Evolutionary conservation across 352 stramenopile species (phyloP).

Genomic region (Albugo laibachii): DNA sequence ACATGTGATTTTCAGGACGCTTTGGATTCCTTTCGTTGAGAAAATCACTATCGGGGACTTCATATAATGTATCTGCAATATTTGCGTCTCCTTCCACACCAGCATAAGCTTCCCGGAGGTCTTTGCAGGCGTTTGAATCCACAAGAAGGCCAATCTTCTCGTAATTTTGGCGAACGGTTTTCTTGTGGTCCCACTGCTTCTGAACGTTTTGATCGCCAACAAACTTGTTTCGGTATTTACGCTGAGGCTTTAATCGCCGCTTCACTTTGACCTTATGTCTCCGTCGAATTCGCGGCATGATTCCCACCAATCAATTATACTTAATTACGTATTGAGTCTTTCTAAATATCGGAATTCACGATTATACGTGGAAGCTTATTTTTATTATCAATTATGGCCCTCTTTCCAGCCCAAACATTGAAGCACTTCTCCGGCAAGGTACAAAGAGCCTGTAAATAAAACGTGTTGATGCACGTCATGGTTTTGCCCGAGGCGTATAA

Average conservation of each 20-base stretch:
- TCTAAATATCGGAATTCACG: background rate
- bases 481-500: too few species aligned
- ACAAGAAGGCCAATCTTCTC: slow-evolving; percentile 38
- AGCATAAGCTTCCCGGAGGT: slow-evolving; percentile 9
- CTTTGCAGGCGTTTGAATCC: slow-evolving; percentile 38
- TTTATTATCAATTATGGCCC: background rate
- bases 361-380: background rate
- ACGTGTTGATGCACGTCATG: slow-evolving; percentile 19
- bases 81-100: slow-evolving; percentile 24
- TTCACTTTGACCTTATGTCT: slow-evolving; percentile 40
- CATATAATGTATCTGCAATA: slow-evolving; percentile 19
- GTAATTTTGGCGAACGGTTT: slow-evolving; percentile 70
- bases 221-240: slow-evolving; percentile 54
- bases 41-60: slow-evolving; percentile 64
- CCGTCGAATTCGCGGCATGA: slow-evolving; percentile 20
- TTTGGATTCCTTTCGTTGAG: slow-evolving; percentile 53
- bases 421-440: slow-evolving; percentile 43
- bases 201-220: slow-evolving; percentile 51
- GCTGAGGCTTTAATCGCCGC: slow-evolving; percentile 48
- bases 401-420: slow-evolving; percentile 43
- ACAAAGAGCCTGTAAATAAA: slow-evolving; percentile 56
- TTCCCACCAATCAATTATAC: too few species aligned
- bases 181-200: slow-evolving; percentile 54
- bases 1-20: slow-evolving; percentile 55
- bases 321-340: too few species aligned